These are phyloP conservation scores for Calonectria pseudoturangicola DNA, from an alignment of 2,329 filamentous ascomycete genomes.

Conservation along the genomic window DNA sequence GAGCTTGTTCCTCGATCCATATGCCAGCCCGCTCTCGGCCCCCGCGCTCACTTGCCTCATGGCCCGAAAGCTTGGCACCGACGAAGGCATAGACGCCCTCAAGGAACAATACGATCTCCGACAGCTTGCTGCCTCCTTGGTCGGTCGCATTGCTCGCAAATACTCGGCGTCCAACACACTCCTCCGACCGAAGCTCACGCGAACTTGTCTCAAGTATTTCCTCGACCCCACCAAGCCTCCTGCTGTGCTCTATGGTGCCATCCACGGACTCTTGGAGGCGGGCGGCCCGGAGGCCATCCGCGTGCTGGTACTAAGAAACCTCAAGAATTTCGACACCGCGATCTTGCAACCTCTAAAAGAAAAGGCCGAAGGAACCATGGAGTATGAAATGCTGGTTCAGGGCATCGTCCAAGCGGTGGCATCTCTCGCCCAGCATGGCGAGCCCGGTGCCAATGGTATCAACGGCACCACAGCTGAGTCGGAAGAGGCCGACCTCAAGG, in stretches of 20 bases:
- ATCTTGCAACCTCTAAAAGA: slow-evolving; percentile 73
- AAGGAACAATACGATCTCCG: slow-evolving; percentile 86
- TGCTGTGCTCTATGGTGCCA: slow-evolving; percentile 90
- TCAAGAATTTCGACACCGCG: slow-evolving; percentile 71
- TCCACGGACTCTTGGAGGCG: slow-evolving; percentile 86
- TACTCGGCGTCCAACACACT: slow-evolving; percentile 88
- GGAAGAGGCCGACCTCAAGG: slow-evolving; percentile 68
- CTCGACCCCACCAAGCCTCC: slow-evolving; percentile 90
- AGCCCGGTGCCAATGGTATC: slow-evolving; percentile 62
- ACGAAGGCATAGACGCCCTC: slow-evolving; percentile 70
- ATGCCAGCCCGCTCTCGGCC: slow-evolving; percentile 81
- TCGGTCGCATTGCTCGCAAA: slow-evolving; percentile 86
- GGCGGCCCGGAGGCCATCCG: slow-evolving; percentile 79
- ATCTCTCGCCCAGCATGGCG: slow-evolving; percentile 62
- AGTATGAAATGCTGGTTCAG: slow-evolving; percentile 74
- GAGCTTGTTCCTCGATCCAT: slow-evolving; percentile 81
- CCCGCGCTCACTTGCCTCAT: slow-evolving; percentile 94
- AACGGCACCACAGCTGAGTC: slow-evolving; percentile 61
- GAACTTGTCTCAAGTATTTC: slow-evolving; percentile 95
- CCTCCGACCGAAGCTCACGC: slow-evolving; percentile 89
- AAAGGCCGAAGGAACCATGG: slow-evolving; percentile 68
- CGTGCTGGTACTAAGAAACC: slow-evolving; percentile 73
- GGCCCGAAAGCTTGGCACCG: slow-evolving; percentile 81
- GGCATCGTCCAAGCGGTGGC: slow-evolving; percentile 73
- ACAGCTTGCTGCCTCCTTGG: slow-evolving; percentile 87